These are phyloP conservation scores for Aspergillus luchuensis DNA, from an alignment of 2,329 filamentous ascomycete genomes.

Conservation along the genomic window DNA sequence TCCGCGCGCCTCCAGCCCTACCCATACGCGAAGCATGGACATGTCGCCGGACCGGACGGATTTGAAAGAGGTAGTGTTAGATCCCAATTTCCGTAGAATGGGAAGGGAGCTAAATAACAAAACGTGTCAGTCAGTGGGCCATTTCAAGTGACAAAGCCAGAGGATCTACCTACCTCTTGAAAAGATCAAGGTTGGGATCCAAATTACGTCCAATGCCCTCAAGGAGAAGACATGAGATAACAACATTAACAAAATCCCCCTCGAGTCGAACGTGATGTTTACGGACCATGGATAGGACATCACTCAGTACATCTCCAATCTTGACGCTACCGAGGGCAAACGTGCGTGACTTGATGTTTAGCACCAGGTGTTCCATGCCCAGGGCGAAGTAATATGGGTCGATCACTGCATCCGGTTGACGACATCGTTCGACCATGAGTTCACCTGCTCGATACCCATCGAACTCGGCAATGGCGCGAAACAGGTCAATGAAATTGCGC, in stretches of 20 bases:
- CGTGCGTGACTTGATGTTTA: slow-evolving; percentile 86
- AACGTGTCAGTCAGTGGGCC: background rate
- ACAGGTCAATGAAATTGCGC: slow-evolving; percentile 89
- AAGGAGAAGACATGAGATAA: slow-evolving; percentile 87
- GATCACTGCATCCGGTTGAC: slow-evolving; percentile 86
- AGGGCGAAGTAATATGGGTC: slow-evolving; percentile 89
- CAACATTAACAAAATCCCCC: slow-evolving; percentile 97
- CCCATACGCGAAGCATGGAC: slow-evolving; percentile 88
- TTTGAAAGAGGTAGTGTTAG: slow-evolving; percentile 54
- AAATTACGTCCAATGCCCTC: slow-evolving; percentile 90
- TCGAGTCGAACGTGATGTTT: slow-evolving; percentile 90
- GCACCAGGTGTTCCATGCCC: slow-evolving; percentile 94
- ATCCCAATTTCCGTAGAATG: slow-evolving; percentile 83
- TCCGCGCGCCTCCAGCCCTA: slow-evolving; percentile 81
- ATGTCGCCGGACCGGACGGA: slow-evolving; percentile 74
- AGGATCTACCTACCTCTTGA: slow-evolving; percentile 61
- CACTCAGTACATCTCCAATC: slow-evolving; percentile 90
- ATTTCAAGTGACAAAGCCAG: background rate
- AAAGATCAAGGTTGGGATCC: slow-evolving; percentile 83
- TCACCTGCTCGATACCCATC: slow-evolving; percentile 94
- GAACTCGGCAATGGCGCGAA: slow-evolving; percentile 94
- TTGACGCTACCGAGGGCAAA: slow-evolving; percentile 92
- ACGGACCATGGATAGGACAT: slow-evolving; percentile 89
- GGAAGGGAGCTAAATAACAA: slow-evolving; percentile 70
- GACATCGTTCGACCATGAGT: slow-evolving; percentile 93